Base-by-base conservation (phyloP, 441 rosid genomes). In the Kokia cookei region DNA sequence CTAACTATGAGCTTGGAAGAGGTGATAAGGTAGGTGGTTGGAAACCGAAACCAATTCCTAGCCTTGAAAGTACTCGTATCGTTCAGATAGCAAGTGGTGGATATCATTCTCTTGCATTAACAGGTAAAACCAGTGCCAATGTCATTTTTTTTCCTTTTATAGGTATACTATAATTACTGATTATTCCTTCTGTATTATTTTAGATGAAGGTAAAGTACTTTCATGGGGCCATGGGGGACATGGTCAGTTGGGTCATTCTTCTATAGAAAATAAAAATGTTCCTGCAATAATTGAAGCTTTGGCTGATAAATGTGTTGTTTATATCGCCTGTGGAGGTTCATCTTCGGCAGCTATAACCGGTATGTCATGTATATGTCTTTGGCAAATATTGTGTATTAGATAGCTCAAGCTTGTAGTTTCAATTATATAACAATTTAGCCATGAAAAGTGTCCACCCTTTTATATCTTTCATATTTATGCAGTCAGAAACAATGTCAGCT, bases 161-260 rank as follows among this genome's bases (percentile, higher is more conserved):
- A 65, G 11, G 24, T 35, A 37, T 54, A 37, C 63, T 19, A 37
- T 13, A 70, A 54, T 19, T 19, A 15, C 26, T 60, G 71, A 7
- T 71, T 69, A 37, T 75, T 72, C 45, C 26, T 76, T 76, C 42
- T 84, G 76, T 47, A 65, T 73, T 35, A 65, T 71, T 69, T 80
- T 82, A 92, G 96, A 86, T 71, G 88, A 94, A 48, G 93, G 97
- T 61, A 90, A 84, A 82, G 93, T 95, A 66, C 86, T 91, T 75
- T 93, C 99, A 6, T 91, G 97, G 98, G 99, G 99, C 8, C 93
- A 89, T 63, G 98, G 98, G 71, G 98, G 97, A 72, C 93, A 85
- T 76, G 97, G 98, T 73, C 99, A 95, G 76, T 78, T 93, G 73
- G 97, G 96, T 71, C 90, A 86, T 77, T 80, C 91, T 75, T 86